phyloP scores from a whole-genome alignment of 352 stramenopile species.

The Pythium sukuiense region DNA sequence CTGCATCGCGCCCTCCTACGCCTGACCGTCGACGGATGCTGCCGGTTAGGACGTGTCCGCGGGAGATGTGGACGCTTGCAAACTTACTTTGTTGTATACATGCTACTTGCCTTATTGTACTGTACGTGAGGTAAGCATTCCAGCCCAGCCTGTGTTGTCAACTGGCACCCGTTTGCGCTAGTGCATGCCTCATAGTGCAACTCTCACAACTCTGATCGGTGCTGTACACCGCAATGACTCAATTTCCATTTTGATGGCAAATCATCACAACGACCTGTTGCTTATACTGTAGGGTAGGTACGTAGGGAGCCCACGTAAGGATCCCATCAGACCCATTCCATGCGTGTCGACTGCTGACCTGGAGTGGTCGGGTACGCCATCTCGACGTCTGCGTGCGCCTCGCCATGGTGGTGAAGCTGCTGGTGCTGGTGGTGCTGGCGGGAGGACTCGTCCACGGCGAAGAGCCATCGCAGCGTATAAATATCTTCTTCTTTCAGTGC shows the following conservation, averaged over 20 bases:
- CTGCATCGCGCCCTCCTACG: too few species aligned
- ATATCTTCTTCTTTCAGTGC: conserved; percentile 25
- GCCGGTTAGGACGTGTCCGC: too few species aligned
- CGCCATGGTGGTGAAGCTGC: background rate
- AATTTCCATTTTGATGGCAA: conserved; percentile 9
- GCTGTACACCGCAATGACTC: background rate
- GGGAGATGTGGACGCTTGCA: too few species aligned
- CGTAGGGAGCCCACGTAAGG: too few species aligned
- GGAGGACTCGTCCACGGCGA: conserved; percentile 16
- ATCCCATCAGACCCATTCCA: conserved; percentile 13
- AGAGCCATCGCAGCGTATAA: conserved; percentile 22
- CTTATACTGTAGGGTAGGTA: too few species aligned
- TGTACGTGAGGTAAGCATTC: background rate
- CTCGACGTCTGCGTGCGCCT: background rate
- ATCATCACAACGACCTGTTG: background rate
- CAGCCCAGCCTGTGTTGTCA: background rate
- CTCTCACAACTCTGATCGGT: background rate
- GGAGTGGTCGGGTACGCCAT: background rate
- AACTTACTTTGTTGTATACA: too few species aligned
- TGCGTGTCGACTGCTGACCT: background rate
- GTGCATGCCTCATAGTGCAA: background rate
- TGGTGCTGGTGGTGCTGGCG: conserved; percentile 4
- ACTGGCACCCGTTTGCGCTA: background rate
- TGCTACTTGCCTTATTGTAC: too few species aligned
- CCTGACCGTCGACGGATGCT: too few species aligned